These are phyloP conservation scores for Leptomonas pyrrhocoris DNA, from an alignment of 208 protist species.

Conservation along the genomic window DNA sequence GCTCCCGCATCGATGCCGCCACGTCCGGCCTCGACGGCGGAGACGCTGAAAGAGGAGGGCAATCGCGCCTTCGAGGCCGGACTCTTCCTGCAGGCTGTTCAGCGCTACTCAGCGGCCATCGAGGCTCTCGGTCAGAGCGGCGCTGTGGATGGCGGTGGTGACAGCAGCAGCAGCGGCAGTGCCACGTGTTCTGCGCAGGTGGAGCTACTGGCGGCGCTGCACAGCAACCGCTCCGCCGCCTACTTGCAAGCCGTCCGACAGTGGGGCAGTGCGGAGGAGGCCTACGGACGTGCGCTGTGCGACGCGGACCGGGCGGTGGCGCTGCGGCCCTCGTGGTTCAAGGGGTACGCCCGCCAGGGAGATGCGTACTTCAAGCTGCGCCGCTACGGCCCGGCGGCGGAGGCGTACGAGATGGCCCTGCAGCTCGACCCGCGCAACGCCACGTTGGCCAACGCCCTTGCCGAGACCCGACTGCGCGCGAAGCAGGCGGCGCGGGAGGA, in stretches of 20 bases:
- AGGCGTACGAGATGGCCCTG: constrained; percentile 89
- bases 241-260: constrained; percentile 78
- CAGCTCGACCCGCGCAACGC: constrained; percentile 80
- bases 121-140: constrained; percentile 23
- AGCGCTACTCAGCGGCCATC: constrained; percentile 88
- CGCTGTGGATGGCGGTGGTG: no score
- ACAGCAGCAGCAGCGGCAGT: not conserved
- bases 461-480: constrained; percentile 54
- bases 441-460: constrained; percentile 58
- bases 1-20: constrained; percentile 6
- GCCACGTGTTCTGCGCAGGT: not conserved
- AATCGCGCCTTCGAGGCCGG: constrained; percentile 90
- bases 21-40: constrained; percentile 24
- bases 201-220: constrained; percentile 78
- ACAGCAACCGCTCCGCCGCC: constrained; percentile 95
- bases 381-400: constrained; percentile 86
- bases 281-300: constrained; percentile 76
- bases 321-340: constrained; percentile 93
- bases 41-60: constrained; percentile 83
- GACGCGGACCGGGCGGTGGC: constrained; percentile 89
- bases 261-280: constrained; percentile 39
- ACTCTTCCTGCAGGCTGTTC: constrained; percentile 76
- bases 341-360: constrained; percentile 92
- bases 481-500: constrained; percentile 31
- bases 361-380: constrained; percentile 86